phyloP scores from a whole-genome alignment of 2,329 filamentous ascomycete species.

The Botrytis fragariae region DNA sequence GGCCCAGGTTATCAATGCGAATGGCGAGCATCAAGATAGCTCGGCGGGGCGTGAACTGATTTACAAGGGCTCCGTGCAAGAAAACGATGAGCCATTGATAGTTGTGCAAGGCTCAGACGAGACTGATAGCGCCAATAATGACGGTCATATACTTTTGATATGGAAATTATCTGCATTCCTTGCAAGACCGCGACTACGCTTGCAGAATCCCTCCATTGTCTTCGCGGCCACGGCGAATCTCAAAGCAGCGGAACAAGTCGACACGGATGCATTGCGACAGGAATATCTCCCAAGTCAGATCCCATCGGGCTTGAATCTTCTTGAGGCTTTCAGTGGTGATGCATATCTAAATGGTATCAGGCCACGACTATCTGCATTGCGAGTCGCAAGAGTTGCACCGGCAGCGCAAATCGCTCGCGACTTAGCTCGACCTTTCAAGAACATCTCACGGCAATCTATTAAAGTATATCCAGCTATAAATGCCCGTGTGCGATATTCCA shows the following conservation, averaged over 20 bases:
- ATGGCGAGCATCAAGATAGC: constrained; percentile 45
- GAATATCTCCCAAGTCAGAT: constrained; percentile 69
- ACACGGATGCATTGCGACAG: constrained; percentile 45
- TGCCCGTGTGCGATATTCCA: constrained; percentile 69
- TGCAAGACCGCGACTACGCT: constrained; percentile 58
- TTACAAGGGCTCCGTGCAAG: constrained; percentile 53
- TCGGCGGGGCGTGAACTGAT: constrained; percentile 57
- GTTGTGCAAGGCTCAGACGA: constrained; percentile 45
- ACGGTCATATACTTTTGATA: constrained; percentile 50
- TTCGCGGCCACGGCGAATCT: constrained; percentile 63
- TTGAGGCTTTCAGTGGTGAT: constrained; percentile 69
- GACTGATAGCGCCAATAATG: constrained; percentile 32
- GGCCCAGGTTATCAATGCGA: constrained; percentile 60
- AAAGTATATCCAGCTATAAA: constrained; percentile 68
- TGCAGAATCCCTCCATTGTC: constrained; percentile 64
- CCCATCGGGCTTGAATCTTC: constrained; percentile 71
- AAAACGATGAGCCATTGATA: constrained; percentile 51
- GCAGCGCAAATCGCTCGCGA: constrained; percentile 59
- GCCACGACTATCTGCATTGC: constrained; percentile 68
- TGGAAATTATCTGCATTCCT: constrained; percentile 63
- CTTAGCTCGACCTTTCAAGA: constrained; percentile 60
- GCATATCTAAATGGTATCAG: constrained; percentile 56
- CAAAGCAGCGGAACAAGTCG: constrained; percentile 49
- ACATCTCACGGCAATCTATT: constrained; percentile 60
- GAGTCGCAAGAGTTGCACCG: constrained; percentile 72